Base-by-base conservation (phyloP, 306 rosid species). In the Hippophae tibetana region DNA sequence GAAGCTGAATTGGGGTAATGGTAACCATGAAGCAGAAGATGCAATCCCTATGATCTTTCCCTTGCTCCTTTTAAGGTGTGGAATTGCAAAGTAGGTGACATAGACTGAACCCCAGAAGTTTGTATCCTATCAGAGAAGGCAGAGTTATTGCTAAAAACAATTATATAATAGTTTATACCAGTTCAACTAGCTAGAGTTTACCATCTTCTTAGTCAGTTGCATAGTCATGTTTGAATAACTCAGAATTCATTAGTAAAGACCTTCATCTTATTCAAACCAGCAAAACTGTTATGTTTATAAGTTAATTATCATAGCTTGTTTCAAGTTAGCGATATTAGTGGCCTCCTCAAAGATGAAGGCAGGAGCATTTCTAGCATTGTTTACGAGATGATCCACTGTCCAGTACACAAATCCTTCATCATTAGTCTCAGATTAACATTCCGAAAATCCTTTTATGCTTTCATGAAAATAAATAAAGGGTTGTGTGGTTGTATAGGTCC, bases 71-170 rank as follows among this genome's bases (percentile, higher is more conserved):
- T 68, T 81, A 0, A 89, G 83, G 73, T 77, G 75, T 7, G 90
- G 86, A 44, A 81, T 66, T 41, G 90, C 82, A 60, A 72, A 79
- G 49, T 85, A 72, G 14, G 84, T 77, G 47, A 72, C 13, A 42
- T 72, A 80, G 0, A 74, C 84, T 1, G 78, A 72, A 70, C 87
- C 94, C 94, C 87, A 82, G 58, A 84, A 80, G 71, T 84, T 88
- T 52, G 63, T 71, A 59, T 80, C 86, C 89, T 88, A 57, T 67
- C 18, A 42, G 13, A 52, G 25, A 13, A 27, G 25, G 47, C 3
- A 9, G 23, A 18, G 12, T 6, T 18, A 42, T 58, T 23, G 7
- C 4, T 5, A 31, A 13, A 26, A 43, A 27, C 52, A 45, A 6
- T 1, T 10, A 46, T 5, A 13, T 31, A 55, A 9, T 55, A 6